phyloP scores from a whole-genome alignment of 2,329 filamentous ascomycete species.

The Sporothrix brasiliensis region DNA sequence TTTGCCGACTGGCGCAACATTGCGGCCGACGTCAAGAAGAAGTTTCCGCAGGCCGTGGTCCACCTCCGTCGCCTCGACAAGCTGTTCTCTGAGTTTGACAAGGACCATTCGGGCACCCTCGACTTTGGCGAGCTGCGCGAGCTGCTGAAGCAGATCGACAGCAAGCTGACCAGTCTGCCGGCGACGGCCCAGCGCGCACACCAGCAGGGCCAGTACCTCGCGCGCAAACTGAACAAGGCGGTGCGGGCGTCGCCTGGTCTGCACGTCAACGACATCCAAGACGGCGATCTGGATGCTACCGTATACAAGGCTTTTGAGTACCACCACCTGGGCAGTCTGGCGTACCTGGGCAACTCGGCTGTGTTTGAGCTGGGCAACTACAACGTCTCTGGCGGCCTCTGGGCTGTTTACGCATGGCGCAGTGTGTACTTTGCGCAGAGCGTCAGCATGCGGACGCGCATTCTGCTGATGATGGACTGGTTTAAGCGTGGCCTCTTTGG shows the following conservation, averaged over 20 bases:
- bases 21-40: conserved; percentile 78
- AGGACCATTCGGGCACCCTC: conserved; percentile 87
- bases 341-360: conserved; percentile 94
- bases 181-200: conserved; percentile 96
- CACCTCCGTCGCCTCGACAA: conserved; percentile 89
- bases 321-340: conserved; percentile 84
- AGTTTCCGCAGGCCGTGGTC: conserved; percentile 86
- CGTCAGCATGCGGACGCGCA: conserved; percentile 86
- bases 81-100: conserved; percentile 90
- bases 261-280: conserved; percentile 74
- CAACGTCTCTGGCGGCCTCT: conserved; percentile 77
- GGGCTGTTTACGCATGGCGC: conserved; percentile 95
- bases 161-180: conserved; percentile 88
- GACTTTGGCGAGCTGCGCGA: conserved; percentile 91
- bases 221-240: conserved; percentile 90
- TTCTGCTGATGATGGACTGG: conserved; percentile 97
- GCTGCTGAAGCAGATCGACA: conserved; percentile 88
- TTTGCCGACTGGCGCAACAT: conserved; percentile 88
- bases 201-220: conserved; percentile 92
- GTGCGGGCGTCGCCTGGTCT: conserved; percentile 76
- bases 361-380: conserved; percentile 87
- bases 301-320: conserved; percentile 96
- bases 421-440: conserved; percentile 97
- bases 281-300: conserved; percentile 88
- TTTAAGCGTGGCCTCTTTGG: conserved; percentile 94